Conservation (phyloP, 768 basidiomycete species). For the Tylopilus subfusipes region DNA sequence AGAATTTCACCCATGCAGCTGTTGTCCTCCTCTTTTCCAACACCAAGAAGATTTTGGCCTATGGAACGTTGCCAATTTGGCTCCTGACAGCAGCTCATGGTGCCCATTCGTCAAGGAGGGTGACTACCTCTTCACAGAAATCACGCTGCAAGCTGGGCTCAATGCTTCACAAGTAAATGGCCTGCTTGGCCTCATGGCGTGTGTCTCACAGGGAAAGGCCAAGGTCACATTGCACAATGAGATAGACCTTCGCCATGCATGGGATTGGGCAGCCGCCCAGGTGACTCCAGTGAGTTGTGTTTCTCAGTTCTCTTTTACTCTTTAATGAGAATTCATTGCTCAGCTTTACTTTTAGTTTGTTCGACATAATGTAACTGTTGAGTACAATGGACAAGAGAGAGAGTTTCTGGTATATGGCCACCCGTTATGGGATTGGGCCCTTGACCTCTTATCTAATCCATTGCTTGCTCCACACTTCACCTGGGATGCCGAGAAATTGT, state of each 20-base stretch:
- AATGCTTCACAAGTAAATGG: not conserved
- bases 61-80: too few species aligned
- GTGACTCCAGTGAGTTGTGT: too few species aligned
- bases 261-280: too few species aligned
- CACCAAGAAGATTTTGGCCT: not conserved
- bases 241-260: not conserved
- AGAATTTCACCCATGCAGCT: not conserved
- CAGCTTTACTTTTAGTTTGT: not conserved
- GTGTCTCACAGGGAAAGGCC: not conserved
- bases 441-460: not conserved
- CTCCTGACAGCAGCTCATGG: too few species aligned
- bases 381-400: not conserved
- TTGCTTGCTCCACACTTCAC: not conserved
- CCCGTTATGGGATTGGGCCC: not conserved
- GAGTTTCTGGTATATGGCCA: not conserved
- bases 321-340: too few species aligned
- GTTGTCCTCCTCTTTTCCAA: not conserved
- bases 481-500: not conserved
- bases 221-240: not conserved
- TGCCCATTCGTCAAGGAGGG: too few species aligned
- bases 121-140: not conserved
- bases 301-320: too few species aligned
- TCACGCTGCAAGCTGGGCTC: not conserved
- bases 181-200: not conserved
- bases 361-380: not conserved